Conservation (phyloP, 257 asterid genomes). For the Fraxinus anomala region DNA sequence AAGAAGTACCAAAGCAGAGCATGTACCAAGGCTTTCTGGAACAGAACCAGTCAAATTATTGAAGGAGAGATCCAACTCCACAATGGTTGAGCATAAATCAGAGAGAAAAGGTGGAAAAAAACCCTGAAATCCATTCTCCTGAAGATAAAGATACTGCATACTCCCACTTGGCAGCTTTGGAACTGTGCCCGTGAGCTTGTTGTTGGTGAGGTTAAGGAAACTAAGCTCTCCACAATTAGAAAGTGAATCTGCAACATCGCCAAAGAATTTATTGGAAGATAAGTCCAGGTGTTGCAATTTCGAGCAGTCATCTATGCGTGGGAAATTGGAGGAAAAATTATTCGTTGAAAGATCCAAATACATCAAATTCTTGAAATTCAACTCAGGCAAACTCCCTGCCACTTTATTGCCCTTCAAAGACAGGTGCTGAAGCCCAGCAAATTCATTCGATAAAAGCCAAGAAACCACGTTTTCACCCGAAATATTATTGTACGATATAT, state of each 20-base stretch:
- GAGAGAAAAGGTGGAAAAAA: slow-evolving; percentile 45
- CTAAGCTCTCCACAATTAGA: slow-evolving; percentile 56
- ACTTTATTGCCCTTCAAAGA: slow-evolving; percentile 66
- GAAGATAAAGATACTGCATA: slow-evolving; percentile 62
- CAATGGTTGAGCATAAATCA: slow-evolving; percentile 61
- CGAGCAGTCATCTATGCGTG: slow-evolving; percentile 57
- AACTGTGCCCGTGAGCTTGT: slow-evolving; percentile 58
- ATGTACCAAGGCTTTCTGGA: slow-evolving; percentile 60
- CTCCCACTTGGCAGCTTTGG: slow-evolving; percentile 55
- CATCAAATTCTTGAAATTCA: slow-evolving; percentile 48
- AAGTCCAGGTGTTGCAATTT: slow-evolving; percentile 66
- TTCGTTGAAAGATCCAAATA: slow-evolving; percentile 75
- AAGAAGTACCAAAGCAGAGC: slow-evolving; percentile 60
- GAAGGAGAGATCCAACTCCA: slow-evolving; percentile 66
- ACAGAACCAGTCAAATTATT: slow-evolving; percentile 66
- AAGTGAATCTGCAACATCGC: slow-evolving; percentile 58
- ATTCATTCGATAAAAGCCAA: slow-evolving; percentile 56
- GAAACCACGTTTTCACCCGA: slow-evolving; percentile 53
- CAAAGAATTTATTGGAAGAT: slow-evolving; percentile 67
- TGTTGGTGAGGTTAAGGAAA: slow-evolving; percentile 73
- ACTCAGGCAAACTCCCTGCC: slow-evolving; percentile 44
- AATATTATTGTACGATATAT: slow-evolving; percentile 79
- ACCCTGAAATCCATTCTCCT: slow-evolving; percentile 59
- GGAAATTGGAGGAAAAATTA: slow-evolving; percentile 64
- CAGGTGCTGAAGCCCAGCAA: slow-evolving; percentile 50